These are phyloP conservation scores for Lophium mytilinum DNA, from an alignment of 495 filamentous ascomycete species.

Conservation along the genomic window DNA sequence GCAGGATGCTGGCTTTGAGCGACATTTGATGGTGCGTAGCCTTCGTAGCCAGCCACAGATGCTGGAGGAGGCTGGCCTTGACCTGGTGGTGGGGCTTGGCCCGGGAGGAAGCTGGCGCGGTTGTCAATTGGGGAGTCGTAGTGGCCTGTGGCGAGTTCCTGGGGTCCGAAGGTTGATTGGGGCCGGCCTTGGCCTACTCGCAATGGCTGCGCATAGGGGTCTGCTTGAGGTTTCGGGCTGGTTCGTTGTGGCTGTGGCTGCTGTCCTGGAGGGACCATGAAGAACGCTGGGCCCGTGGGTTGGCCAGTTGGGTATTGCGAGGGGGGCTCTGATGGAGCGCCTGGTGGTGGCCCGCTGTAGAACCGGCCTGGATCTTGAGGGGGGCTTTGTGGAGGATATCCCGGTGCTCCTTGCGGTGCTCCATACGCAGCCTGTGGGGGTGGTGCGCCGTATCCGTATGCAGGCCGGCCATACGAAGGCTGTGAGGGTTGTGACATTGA, in stretches of 20 bases:
- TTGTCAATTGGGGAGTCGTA: constrained; percentile 33
- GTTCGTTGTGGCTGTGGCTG: constrained; percentile 26
- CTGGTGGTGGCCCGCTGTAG: constrained; percentile 16
- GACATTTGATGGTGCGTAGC: background rate
- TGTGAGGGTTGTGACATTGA: constrained; percentile 66
- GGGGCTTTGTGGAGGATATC: constrained; percentile 11
- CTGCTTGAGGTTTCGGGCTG: constrained; percentile 13
- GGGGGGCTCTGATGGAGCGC: constrained; percentile 22
- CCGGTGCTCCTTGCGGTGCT: background rate
- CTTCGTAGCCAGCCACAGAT: constrained; percentile 7
- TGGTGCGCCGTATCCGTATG: constrained; percentile 30
- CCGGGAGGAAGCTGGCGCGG: constrained; percentile 23
- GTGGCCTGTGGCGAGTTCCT: constrained; percentile 33
- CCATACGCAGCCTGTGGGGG: constrained; percentile 15
- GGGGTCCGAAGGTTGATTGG: constrained; percentile 23
- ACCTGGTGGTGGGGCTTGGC: background rate
- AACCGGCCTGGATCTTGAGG: constrained; percentile 30
- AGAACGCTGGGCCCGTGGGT: constrained; percentile 12
- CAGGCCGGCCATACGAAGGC: constrained; percentile 28
- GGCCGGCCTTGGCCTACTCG: constrained; percentile 11
- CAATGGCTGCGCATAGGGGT: constrained; percentile 17
- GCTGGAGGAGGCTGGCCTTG: constrained; percentile 7
- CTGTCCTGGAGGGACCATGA: constrained; percentile 25
- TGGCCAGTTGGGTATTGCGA: constrained; percentile 22
- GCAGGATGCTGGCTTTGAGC: background rate